These are phyloP conservation scores for Tulasnella sp. DNA, from an alignment of 768 basidiomycete genomes.

Conservation along the genomic window DNA sequence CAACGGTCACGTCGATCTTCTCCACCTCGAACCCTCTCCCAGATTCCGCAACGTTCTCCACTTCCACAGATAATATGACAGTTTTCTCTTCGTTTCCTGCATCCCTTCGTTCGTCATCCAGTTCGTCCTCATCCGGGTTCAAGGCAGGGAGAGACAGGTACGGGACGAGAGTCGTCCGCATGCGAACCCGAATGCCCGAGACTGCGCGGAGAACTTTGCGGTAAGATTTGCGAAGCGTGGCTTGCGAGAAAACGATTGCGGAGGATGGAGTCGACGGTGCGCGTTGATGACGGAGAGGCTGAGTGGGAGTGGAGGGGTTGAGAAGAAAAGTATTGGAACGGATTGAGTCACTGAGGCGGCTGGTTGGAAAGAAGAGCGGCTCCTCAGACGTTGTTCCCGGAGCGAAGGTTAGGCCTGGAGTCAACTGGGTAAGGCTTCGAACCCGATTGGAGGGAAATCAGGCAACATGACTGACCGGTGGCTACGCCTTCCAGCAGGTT, in stretches of 20 bases:
- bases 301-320: constrained; percentile 43
- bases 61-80: constrained; percentile 84
- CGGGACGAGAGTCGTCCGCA: constrained; percentile 92
- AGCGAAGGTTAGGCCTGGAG: constrained; percentile 24
- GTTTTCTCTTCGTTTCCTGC: constrained; percentile 79
- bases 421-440: background rate
- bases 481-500: constrained; percentile 64
- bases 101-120: constrained; percentile 42
- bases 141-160: constrained; percentile 59
- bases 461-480: constrained; percentile 44
- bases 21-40: constrained; percentile 66
- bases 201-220: constrained; percentile 72
- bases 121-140: constrained; percentile 34
- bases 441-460: constrained; percentile 11
- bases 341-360: constrained; percentile 63
- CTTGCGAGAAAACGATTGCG: constrained; percentile 40
- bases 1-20: constrained; percentile 66
- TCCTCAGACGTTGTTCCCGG: constrained; percentile 27
- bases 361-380: constrained; percentile 55
- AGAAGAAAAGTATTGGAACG: constrained; percentile 55
- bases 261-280: constrained; percentile 44
- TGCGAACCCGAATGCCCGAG: constrained; percentile 82
- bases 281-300: constrained; percentile 47
- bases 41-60: constrained; percentile 75
- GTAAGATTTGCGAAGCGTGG: constrained; percentile 77